Evolutionary conservation across 2,329 filamentous ascomycete species (phyloP).

Genomic region (Fusarium sp.): DNA sequence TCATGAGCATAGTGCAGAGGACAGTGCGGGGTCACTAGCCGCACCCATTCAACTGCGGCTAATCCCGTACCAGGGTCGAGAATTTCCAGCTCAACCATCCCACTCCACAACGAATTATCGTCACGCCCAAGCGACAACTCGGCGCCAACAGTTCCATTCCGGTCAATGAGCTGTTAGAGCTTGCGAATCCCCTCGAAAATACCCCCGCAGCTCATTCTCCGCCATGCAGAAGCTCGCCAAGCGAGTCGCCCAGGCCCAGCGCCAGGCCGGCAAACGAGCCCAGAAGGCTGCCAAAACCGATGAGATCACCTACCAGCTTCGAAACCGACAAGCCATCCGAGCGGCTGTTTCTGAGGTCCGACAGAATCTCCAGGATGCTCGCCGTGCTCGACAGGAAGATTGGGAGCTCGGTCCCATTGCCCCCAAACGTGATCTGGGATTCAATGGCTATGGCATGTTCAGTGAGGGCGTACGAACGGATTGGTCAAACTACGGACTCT

Average conservation of each 20-base stretch:
- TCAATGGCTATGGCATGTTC: constrained; percentile 70
- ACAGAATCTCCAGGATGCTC: constrained; percentile 56
- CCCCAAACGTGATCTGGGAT: constrained; percentile 79
- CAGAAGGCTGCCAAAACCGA: constrained; percentile 55
- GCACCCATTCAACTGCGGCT: constrained; percentile 31
- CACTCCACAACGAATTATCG: constrained; percentile 46
- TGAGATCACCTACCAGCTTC: constrained; percentile 47
- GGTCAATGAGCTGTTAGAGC: constrained; percentile 47
- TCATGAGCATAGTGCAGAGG: constrained; percentile 35
- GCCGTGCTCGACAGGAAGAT: constrained; percentile 74
- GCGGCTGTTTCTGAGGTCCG: constrained; percentile 51
- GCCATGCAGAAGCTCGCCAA: constrained; percentile 79
- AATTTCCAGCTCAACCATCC: constrained; percentile 46
- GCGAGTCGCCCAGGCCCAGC: constrained; percentile 74
- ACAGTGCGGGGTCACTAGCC: not conserved
- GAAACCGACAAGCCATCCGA: constrained; percentile 51
- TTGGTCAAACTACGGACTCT: constrained; percentile 51
- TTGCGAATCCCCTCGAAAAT: constrained; percentile 26
- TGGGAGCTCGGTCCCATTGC: constrained; percentile 83
- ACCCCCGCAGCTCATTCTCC: constrained; percentile 27
- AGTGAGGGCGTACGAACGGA: constrained; percentile 54
- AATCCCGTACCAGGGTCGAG: constrained; percentile 42
- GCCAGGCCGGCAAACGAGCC: constrained; percentile 67
- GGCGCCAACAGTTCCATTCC: constrained; percentile 41
- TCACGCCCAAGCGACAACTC: constrained; percentile 43